These are phyloP conservation scores for Trypanosoma scelopori DNA, from an alignment of 208 protist genomes.

Conservation along the genomic window DNA sequence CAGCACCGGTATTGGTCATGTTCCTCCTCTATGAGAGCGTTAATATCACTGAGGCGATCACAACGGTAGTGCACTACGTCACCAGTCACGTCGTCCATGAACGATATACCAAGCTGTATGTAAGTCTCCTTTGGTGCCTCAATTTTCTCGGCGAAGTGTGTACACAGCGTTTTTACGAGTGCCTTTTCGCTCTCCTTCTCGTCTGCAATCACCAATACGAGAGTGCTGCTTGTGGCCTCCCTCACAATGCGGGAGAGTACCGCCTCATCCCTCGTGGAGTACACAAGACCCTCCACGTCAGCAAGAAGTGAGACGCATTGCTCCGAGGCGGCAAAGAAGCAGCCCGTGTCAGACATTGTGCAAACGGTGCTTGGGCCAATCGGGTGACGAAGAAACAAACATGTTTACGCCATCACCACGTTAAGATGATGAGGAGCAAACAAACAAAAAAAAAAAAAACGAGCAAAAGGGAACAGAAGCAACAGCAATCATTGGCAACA, in stretches of 20 bases:
- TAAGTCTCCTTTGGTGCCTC: slow-evolving; percentile 24
- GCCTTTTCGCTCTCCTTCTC: slow-evolving; percentile 26
- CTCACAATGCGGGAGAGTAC: slow-evolving; percentile 37
- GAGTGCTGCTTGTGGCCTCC: slow-evolving; percentile 32
- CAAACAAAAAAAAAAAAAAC: too few species aligned
- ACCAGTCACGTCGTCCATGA: slow-evolving; percentile 47
- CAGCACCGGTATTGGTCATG: slow-evolving; percentile 37
- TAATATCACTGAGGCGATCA: slow-evolving; percentile 54
- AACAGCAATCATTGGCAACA: too few species aligned
- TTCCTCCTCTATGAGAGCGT: slow-evolving; percentile 55
- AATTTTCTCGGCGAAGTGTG: slow-evolving; percentile 42
- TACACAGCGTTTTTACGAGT: slow-evolving; percentile 47
- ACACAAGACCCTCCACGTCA: slow-evolving; percentile 27
- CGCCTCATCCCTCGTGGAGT: slow-evolving; percentile 20
- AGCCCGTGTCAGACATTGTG: slow-evolving; percentile 31
- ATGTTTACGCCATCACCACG: too few species aligned
- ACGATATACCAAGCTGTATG: slow-evolving; percentile 57
- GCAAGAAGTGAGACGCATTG: slow-evolving; percentile 10
- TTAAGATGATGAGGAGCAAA: too few species aligned
- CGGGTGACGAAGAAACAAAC: background rate
- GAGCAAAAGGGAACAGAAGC: too few species aligned
- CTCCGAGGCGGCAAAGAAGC: slow-evolving; percentile 39
- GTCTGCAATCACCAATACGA: slow-evolving; percentile 40
- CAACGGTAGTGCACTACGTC: slow-evolving; percentile 61
- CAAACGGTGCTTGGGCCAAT: background rate